Evolutionary conservation across 169 alveolate species (phyloP).

Genomic region (Plasmodium gaboni): DNA sequence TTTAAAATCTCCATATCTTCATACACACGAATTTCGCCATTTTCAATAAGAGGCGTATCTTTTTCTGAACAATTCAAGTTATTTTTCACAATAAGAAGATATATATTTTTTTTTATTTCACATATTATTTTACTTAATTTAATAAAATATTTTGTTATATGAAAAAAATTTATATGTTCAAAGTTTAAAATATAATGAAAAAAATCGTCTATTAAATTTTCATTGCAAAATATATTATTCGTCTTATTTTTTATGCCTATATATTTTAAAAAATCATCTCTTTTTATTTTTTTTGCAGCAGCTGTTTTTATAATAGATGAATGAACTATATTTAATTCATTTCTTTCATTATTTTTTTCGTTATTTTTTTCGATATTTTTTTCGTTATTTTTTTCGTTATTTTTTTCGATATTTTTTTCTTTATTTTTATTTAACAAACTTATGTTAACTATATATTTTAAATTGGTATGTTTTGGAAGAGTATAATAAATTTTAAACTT

Average conservation of each 20-base stretch:
- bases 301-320: too few species aligned
- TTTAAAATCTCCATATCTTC: slow-evolving; percentile 19
- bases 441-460: slow-evolving; percentile 48
- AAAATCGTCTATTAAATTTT: slow-evolving; percentile 33
- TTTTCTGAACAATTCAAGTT: slow-evolving; percentile 3
- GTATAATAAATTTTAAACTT: slow-evolving; percentile 71
- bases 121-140: slow-evolving; percentile 67
- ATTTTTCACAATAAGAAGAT: not conserved
- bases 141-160: slow-evolving; percentile 60
- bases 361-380: not conserved
- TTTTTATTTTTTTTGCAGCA: not conserved
- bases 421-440: slow-evolving; percentile 11
- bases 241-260: not conserved
- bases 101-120: slow-evolving; percentile 42
- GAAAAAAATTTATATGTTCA: slow-evolving; percentile 36
- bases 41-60: not conserved
- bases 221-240: not conserved
- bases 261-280: slow-evolving; percentile 12
- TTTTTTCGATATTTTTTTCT: not conserved
- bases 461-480: slow-evolving; percentile 50
- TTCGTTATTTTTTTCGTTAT: not conserved
- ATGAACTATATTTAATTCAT: too few species aligned
- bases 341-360: not conserved
- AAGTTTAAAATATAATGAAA: slow-evolving; percentile 18
- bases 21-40: not conserved